Evolutionary conservation across 2,329 filamentous ascomycete species (phyloP).

Genomic region (Stagonosporopsis chrysanthemi): DNA sequence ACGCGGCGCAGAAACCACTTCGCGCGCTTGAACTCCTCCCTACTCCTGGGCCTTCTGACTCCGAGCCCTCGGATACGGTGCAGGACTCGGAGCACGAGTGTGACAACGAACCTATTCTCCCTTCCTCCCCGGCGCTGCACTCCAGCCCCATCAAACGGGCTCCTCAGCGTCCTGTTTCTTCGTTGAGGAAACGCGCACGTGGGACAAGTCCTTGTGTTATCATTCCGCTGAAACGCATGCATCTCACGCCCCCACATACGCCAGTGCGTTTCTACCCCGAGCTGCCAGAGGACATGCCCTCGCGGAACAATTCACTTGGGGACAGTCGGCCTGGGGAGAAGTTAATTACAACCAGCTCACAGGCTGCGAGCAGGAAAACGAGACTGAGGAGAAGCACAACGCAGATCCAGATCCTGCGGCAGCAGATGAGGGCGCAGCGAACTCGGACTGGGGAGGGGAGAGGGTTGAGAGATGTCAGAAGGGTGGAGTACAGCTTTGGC

Average conservation of each 20-base stretch:
- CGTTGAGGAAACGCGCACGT: slow-evolving; percentile 36
- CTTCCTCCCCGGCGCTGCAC: slow-evolving; percentile 39
- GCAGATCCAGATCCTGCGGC: slow-evolving; percentile 16
- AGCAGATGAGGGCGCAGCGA: slow-evolving; percentile 21
- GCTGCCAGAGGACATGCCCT: slow-evolving; percentile 20
- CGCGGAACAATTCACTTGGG: not conserved
- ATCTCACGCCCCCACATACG: slow-evolving; percentile 27
- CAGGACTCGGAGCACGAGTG: slow-evolving; percentile 11
- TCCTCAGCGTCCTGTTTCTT: not conserved
- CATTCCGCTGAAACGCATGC: slow-evolving; percentile 31
- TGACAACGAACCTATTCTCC: slow-evolving; percentile 27
- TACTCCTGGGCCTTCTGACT: slow-evolving; percentile 38
- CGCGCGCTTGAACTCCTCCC: slow-evolving; percentile 35
- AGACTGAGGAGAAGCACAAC: slow-evolving; percentile 9
- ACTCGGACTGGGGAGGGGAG: slow-evolving; percentile 22
- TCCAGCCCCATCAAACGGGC: slow-evolving; percentile 26
- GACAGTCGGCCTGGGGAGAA: too few relatives aligned
- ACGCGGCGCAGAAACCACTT: slow-evolving; percentile 24
- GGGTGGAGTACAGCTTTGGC: slow-evolving; percentile 21
- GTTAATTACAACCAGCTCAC: not conserved
- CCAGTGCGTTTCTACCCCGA: slow-evolving; percentile 27
- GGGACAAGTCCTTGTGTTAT: slow-evolving; percentile 37
- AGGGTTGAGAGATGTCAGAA: slow-evolving; percentile 27
- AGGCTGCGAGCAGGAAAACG: not conserved
- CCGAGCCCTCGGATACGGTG: not conserved